A percentile compares a stretch with the other conserved stretches of the same genome.
Conservation (phyloP, 2,329 filamentous ascomycete genomes). For the Paraphoma chrysanthemicola region DNA sequence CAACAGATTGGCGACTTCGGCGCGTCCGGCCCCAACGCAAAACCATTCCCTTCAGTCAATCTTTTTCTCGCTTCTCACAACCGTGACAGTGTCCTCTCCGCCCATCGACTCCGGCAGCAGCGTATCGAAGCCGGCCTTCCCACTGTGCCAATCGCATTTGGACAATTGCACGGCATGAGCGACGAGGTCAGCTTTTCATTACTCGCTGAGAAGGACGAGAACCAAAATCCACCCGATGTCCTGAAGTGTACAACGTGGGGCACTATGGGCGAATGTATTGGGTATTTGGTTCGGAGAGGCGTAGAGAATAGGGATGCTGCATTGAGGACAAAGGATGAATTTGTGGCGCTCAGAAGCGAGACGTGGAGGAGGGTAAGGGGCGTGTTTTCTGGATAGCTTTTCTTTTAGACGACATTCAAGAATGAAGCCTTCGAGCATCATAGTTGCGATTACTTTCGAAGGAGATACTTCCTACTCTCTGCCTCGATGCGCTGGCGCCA, state of each 20-base stretch:
- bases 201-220: conserved; percentile 26
- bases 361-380: conserved; percentile 22
- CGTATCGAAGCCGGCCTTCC: conserved; percentile 46
- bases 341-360: conserved; percentile 33
- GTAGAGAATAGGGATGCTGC: conserved; percentile 69
- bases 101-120: conserved; percentile 57
- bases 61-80: conserved; percentile 87
- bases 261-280: conserved; percentile 74
- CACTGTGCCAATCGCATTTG: conserved; percentile 65
- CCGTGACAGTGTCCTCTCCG: conserved; percentile 68
- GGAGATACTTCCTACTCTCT: not conserved
- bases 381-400: conserved; percentile 2
- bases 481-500: not conserved
- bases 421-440: no score
- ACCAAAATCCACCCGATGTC: conserved; percentile 53
- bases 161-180: conserved; percentile 93
- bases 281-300: conserved; percentile 68
- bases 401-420: not conserved
- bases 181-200: conserved; percentile 77
- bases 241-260: conserved; percentile 67
- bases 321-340: conserved; percentile 50
- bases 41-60: conserved; percentile 52
- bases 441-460: no score
- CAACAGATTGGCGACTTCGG: conserved; percentile 35
- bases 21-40: conserved; percentile 9